Percentiles rank a stretch among this genome's conserved stretches.
Conservation (phyloP, 305 asterid genomes). For the Fraxinus floribunda region DNA sequence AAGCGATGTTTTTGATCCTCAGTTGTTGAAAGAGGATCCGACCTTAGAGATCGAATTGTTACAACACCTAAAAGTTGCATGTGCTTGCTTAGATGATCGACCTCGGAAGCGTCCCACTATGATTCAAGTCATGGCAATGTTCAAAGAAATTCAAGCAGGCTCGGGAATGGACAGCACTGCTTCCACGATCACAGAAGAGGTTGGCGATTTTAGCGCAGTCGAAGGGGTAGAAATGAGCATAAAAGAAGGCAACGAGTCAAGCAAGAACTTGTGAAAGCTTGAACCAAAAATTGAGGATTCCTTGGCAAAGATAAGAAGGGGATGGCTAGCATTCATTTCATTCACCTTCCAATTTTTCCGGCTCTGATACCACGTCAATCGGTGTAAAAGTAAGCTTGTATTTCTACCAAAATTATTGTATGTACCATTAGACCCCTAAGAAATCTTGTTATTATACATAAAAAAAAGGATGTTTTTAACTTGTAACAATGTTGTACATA, state of each 20-base stretch:
- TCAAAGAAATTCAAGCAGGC: conserved; percentile 85
- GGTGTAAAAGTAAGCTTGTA: conserved; percentile 25
- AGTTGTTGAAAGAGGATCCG: conserved; percentile 65
- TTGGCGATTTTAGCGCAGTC: conserved; percentile 36
- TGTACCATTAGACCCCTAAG: conserved; percentile 35
- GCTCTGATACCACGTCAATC: conserved; percentile 14
- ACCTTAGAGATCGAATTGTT: conserved; percentile 68
- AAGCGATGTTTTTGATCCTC: conserved; percentile 70
- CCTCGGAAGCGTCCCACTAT: conserved; percentile 80
- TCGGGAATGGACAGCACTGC: conserved; percentile 58
- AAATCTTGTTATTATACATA: conserved; percentile 47
- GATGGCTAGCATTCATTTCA: background rate
- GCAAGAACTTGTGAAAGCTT: conserved; percentile 58
- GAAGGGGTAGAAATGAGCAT: conserved; percentile 84
- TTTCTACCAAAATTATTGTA: conserved; percentile 44
- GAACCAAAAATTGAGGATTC: background rate
- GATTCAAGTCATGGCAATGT: conserved; percentile 83
- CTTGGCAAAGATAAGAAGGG: conserved; percentile 11
- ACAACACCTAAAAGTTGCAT: conserved; percentile 71
- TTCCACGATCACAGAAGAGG: conserved; percentile 56
- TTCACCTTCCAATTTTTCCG: conserved; percentile 27
- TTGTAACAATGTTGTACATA: conserved; percentile 76
- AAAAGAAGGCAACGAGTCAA: conserved; percentile 72
- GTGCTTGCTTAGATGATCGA: conserved; percentile 80
- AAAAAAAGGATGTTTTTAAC: conserved; percentile 33